phyloP scores from a whole-genome alignment of 345 rosid genomes.

The Populus pruinosa region DNA sequence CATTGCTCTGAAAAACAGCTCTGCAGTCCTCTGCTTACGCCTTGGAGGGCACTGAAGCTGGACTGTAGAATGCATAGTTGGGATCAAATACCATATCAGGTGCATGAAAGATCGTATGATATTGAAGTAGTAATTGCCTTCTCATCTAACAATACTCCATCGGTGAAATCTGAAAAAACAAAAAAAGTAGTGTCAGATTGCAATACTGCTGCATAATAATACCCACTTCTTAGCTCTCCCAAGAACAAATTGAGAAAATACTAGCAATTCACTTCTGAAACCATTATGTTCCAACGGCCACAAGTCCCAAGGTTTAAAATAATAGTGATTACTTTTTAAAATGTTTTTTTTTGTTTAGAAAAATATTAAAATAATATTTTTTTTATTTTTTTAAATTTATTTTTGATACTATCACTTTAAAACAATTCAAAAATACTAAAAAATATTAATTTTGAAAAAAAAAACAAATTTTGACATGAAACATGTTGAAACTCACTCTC shows the following conservation, averaged over 20 bases:
- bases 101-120: neutral
- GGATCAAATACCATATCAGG: neutral
- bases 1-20: neutral
- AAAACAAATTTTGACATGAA: no score
- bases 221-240: neutral
- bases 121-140: neutral
- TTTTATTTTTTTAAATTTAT: no score
- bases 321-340: no score
- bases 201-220: neutral
- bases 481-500: no score
- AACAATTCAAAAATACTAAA: no score
- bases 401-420: rapidly evolving
- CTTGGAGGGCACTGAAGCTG: neutral
- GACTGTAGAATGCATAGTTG: neutral
- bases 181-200: neutral
- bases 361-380: no score
- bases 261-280: neutral
- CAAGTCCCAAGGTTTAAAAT: neutral
- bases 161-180: neutral
- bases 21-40: neutral
- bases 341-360: no score
- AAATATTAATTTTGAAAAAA: no score
- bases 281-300: neutral
- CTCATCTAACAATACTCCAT: neutral
- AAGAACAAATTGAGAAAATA: neutral